Conservation (phyloP, 2,329 filamentous ascomycete species). For the Paecilomyces variotii region DNA sequence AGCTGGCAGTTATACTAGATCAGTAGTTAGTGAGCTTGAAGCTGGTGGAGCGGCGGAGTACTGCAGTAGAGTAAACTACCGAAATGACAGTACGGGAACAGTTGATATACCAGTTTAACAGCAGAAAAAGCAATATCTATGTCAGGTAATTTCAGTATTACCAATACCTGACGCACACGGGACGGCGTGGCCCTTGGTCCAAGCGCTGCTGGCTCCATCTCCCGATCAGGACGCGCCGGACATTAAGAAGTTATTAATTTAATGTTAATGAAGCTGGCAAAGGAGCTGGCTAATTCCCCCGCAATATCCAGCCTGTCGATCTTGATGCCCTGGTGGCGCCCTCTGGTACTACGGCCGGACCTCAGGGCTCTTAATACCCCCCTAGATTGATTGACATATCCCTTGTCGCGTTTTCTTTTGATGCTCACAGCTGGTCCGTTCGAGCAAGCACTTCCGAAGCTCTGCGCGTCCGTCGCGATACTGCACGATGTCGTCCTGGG, state of each 20-base stretch:
- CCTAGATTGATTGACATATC: background rate
- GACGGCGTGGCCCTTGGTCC: background rate
- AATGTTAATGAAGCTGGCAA: background rate
- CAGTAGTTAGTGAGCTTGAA: background rate
- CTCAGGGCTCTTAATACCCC: background rate
- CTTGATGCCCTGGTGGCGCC: background rate
- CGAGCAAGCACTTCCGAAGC: slow-evolving; percentile 3
- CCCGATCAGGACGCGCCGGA: background rate
- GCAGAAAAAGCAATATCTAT: background rate
- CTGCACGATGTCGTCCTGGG: slow-evolving; percentile 54
- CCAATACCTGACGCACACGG: background rate
- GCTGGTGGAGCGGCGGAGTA: background rate
- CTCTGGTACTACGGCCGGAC: background rate
- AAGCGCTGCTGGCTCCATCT: background rate
- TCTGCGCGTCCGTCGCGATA: slow-evolving; percentile 8
- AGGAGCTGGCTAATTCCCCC: background rate
- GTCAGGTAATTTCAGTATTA: background rate
- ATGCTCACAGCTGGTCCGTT: slow-evolving; percentile 2
- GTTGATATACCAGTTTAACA: background rate
- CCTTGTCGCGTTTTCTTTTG: background rate
- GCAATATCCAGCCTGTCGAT: background rate
- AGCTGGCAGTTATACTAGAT: background rate
- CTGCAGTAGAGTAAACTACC: too few species aligned
- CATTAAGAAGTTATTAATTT: background rate
- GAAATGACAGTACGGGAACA: too few species aligned